phyloP scores from a whole-genome alignment of 257 asterid genomes.

The Verbena officinalis region DNA sequence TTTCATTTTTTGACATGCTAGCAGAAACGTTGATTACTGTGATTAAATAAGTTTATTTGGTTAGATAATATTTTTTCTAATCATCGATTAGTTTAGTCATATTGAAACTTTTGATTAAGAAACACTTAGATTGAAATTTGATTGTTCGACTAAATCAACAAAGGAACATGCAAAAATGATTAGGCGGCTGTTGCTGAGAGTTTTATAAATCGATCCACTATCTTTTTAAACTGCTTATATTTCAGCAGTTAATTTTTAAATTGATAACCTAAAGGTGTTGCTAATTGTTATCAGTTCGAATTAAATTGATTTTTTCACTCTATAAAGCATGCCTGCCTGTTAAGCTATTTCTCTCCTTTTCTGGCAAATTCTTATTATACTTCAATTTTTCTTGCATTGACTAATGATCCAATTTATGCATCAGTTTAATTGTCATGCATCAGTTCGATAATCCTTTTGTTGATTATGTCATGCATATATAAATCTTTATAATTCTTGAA shows the following conservation, averaged over 20 bases:
- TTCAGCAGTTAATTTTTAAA: neutral
- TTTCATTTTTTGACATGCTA: neutral
- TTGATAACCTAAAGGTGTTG: neutral
- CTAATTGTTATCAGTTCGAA: neutral
- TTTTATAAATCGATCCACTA: too few species aligned
- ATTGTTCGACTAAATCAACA: too few species aligned
- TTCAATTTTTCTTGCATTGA: neutral
- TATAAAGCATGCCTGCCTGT: neutral
- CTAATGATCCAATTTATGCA: neutral
- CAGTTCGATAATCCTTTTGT: too few species aligned
- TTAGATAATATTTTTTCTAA: too few species aligned
- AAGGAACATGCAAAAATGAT: too few species aligned
- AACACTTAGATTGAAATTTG: too few species aligned
- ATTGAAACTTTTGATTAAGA: too few species aligned
- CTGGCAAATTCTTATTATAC: neutral
- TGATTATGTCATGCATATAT: too few species aligned
- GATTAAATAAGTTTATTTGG: too few species aligned
- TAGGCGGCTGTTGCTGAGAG: too few species aligned
- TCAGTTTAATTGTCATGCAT: slow-evolving; percentile 9
- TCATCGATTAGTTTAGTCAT: neutral
- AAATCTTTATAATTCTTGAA: too few species aligned
- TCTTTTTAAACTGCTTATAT: too few species aligned
- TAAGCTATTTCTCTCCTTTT: neutral
- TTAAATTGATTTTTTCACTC: neutral
- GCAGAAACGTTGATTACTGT: neutral